Evolutionary conservation across 352 stramenopile species (phyloP), one percentile per base, ranked within the genome.

Genomic region (Phytophthora parvispora): DNA sequence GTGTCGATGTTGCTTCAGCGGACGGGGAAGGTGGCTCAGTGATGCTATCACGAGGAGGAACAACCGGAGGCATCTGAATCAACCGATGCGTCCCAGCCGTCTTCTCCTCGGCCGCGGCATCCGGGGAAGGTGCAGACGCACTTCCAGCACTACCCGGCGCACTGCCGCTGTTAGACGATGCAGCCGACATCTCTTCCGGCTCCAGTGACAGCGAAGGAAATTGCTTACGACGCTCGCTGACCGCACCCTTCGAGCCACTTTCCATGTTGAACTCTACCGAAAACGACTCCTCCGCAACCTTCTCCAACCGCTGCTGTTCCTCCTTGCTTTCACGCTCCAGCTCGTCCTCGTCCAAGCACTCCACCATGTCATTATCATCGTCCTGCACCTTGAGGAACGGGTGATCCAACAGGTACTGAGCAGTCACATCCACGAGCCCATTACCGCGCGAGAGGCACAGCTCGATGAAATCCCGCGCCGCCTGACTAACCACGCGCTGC

Each of bases 381-480:
- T 93, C 83, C 56, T 91, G 84, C 2, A 76, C 74, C 68, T 96
- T 93, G 9, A 96, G 61, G 60, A 96, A 96, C 50, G 85, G 75
- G 28, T 94, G 87, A 51, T 83, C 57, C 28, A 94, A 69, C 56
- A 96, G 55, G 61, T 96, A 96, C 60, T 90, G 74, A 18, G 89
- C 87, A n/a, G 83, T 92, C 18, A 96, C 89, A 63, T 96, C 89
- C 43, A 96, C 74, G 4, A 91, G 50, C 6, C 89, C 89, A 56
- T 96, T 94, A 22, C 89, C 89, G 22, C 89, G 83, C 15, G 86
- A 94, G 15, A 96, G 52, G 64, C 89, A 96, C 13, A 96, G 63
- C 71, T 96, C 89, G 29, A 96, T 96, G 57, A 96, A 96, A 61
- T 96, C 89, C 10, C 76, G 71, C 7, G 89, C 89, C 8, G 85